These are phyloP conservation scores for Thraustochytrium striatum DNA, from an alignment of 352 stramenopile genomes.

Conservation along the genomic window DNA sequence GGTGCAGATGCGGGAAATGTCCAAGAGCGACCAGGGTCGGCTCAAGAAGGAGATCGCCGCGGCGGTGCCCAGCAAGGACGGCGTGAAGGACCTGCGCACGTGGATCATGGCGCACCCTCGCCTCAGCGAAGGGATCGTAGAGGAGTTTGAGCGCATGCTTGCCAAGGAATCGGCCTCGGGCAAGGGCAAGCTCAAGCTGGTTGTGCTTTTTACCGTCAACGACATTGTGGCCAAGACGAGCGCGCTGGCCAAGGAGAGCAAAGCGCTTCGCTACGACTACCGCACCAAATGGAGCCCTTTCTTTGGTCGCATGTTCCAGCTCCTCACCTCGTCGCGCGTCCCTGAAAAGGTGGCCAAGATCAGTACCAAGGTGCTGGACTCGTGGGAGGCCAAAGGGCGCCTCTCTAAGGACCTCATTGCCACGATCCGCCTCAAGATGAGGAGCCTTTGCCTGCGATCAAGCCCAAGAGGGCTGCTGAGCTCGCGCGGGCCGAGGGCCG, in stretches of 20 bases:
- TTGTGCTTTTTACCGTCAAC: background rate
- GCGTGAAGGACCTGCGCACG: background rate
- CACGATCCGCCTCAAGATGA: too few species aligned
- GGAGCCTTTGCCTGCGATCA: too few species aligned
- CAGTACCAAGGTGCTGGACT: background rate
- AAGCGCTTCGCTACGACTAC: background rate
- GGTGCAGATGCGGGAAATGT: too few species aligned
- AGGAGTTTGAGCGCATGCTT: background rate
- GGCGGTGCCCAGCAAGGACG: background rate
- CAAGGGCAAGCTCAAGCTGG: background rate
- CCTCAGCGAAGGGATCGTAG: background rate
- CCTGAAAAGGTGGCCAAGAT: background rate
- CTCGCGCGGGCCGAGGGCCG: too few species aligned
- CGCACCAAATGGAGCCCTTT: background rate
- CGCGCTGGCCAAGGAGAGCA: background rate
- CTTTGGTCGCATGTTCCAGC: background rate
- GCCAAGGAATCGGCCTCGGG: background rate
- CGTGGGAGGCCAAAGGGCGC: background rate
- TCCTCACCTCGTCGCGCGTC: background rate
- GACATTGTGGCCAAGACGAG: background rate
- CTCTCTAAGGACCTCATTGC: background rate
- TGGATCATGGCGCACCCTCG: background rate
- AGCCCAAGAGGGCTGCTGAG: too few species aligned
- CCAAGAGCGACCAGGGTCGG: background rate
- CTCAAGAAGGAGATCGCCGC: background rate